These are phyloP conservation scores for Stereum hirsutum DNA, from an alignment of 1,284 basidiomycete genomes.

Conservation along the genomic window DNA sequence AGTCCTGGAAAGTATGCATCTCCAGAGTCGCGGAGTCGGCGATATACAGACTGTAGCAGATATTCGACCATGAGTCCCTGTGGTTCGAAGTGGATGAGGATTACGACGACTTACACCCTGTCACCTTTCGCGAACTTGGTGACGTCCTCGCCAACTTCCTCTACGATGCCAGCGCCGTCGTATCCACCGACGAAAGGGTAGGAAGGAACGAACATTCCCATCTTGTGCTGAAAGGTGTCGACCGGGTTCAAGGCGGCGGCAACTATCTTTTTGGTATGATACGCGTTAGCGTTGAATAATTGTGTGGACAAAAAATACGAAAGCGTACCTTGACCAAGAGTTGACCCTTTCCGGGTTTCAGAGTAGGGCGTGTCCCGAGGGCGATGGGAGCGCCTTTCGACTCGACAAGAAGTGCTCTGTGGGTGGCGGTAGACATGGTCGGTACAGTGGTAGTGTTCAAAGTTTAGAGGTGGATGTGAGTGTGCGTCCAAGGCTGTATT, in stretches of 20 bases:
- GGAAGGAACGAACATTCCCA: conserved; percentile 19
- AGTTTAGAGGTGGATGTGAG: too few species aligned
- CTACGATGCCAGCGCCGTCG: conserved; percentile 33
- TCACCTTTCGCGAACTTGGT: conserved; percentile 28
- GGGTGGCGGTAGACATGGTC: conserved; percentile 7
- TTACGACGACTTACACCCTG: conserved; percentile 24
- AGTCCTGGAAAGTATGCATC: conserved; percentile 18
- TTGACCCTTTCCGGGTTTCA: conserved; percentile 26
- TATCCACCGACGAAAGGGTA: conserved; percentile 33
- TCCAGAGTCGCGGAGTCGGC: conserved; percentile 7
- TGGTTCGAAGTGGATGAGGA: too few species aligned
- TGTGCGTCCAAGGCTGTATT: too few species aligned
- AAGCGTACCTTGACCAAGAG: too few species aligned
- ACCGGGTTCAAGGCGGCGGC: conserved; percentile 32
- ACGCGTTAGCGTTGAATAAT: too few species aligned
- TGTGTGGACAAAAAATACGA: too few species aligned
- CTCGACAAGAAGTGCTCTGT: conserved; percentile 19
- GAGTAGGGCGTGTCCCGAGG: conserved; percentile 13
- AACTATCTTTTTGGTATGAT: too few species aligned
- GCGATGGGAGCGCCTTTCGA: conserved; percentile 12
- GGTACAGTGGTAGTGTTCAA: too few species aligned
- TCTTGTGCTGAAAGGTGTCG: conserved; percentile 26
- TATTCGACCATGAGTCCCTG: too few species aligned
- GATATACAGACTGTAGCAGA: too few species aligned
- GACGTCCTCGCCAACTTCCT: conserved; percentile 26